Evolutionary conservation across 116 monocot genomes (phyloP).

Genomic region (Cymodocea nodosa): DNA sequence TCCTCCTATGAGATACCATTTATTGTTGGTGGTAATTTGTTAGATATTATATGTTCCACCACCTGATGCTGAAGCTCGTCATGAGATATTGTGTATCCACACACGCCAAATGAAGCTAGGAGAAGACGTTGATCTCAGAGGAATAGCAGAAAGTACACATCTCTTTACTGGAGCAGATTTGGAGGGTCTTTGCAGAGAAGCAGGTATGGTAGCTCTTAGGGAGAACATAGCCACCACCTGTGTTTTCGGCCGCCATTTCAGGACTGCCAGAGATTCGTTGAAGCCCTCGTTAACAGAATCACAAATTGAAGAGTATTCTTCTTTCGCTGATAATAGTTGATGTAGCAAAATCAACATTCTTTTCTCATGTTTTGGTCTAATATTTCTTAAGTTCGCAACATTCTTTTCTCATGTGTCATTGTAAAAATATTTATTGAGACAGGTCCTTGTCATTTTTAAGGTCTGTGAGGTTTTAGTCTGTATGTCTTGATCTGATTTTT

Average conservation of each 20-base stretch:
- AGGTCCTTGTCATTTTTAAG: too few relatives aligned
- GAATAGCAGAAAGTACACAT: slow-evolving; percentile 54
- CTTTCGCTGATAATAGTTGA: not conserved
- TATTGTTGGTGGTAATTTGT: not conserved
- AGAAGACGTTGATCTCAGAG: slow-evolving; percentile 51
- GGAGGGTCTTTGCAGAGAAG: slow-evolving; percentile 66
- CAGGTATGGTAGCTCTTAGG: slow-evolving; percentile 68
- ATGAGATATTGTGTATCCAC: slow-evolving; percentile 62
- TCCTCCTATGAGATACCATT: not conserved
- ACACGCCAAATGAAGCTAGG: slow-evolving; percentile 57
- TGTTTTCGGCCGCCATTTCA: slow-evolving; percentile 43
- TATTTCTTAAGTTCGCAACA: too few relatives aligned
- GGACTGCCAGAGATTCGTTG: slow-evolving; percentile 34
- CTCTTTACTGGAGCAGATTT: slow-evolving; percentile 88
- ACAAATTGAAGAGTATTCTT: slow-evolving; percentile 41
- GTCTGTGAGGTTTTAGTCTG: too few relatives aligned
- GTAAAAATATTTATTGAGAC: too few relatives aligned
- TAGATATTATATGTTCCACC: slow-evolving; percentile 91
- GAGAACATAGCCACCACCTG: slow-evolving; percentile 36
- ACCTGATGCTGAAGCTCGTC: slow-evolving; percentile 60
- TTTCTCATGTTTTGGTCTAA: too few relatives aligned
- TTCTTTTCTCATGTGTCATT: too few relatives aligned
- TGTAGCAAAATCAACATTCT: not conserved
- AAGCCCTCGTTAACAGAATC: slow-evolving; percentile 52
- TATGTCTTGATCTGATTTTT: too few relatives aligned